These are phyloP conservation scores for Hippophae tibetana DNA, from an alignment of 306 rosid species.

Conservation along the genomic window DNA sequence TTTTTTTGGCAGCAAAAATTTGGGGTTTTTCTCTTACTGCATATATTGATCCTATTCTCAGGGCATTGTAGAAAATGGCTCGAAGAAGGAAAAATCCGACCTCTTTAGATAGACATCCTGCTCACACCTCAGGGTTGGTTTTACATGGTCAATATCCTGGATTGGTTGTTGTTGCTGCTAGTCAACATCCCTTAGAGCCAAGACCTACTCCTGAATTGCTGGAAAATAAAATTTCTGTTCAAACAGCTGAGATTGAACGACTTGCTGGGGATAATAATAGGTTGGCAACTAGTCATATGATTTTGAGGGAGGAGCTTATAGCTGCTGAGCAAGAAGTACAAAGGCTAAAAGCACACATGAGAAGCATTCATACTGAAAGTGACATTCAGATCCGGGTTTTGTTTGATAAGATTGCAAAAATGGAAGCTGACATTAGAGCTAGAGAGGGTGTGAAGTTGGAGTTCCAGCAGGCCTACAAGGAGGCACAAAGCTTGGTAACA, in stretches of 20 bases:
- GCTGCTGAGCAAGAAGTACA: constrained; percentile 54
- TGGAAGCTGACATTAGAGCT: constrained; percentile 49
- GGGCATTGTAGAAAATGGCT: constrained; percentile 25
- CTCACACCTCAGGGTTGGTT: constrained; percentile 37
- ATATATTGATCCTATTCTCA: constrained; percentile 13
- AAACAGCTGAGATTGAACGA: constrained; percentile 61
- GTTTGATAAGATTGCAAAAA: constrained; percentile 60
- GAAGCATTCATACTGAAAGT: constrained; percentile 70
- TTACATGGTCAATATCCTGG: constrained; percentile 27
- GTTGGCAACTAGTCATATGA: constrained; percentile 51
- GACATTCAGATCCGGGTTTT: constrained; percentile 71
- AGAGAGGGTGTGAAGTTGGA: constrained; percentile 63
- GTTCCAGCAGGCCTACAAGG: constrained; percentile 50
- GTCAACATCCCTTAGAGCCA: constrained; percentile 15
- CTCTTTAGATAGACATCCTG: constrained; percentile 27
- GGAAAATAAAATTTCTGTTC: constrained; percentile 57
- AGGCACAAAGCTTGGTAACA: constrained; percentile 53
- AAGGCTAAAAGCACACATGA: constrained; percentile 55
- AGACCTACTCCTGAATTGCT: constrained; percentile 34
- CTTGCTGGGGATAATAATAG: constrained; percentile 56
- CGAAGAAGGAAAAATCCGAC: constrained; percentile 34
- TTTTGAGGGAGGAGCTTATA: constrained; percentile 55
- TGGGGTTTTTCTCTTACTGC: too few species aligned
- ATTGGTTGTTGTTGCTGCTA: neutral
- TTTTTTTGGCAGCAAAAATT: too few species aligned